phyloP scores from a whole-genome alignment of 306 rosid species.

The Cucumis melo region DNA sequence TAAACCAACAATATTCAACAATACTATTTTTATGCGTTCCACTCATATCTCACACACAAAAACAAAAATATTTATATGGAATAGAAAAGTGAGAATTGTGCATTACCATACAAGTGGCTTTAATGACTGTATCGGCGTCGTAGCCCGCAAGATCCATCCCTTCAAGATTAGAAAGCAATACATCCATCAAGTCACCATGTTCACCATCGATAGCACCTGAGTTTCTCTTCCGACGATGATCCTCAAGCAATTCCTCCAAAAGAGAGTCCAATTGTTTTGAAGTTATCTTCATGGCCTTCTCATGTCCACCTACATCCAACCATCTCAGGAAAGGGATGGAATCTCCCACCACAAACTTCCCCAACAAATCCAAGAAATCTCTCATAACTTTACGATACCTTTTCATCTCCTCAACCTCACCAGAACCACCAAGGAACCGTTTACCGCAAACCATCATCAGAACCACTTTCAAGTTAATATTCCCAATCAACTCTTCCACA shows the following conservation, averaged over 20 bases:
- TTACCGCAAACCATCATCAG: constrained; percentile 29
- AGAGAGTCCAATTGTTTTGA: constrained; percentile 19
- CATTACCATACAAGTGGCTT: constrained; percentile 33
- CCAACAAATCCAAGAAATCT: constrained; percentile 9
- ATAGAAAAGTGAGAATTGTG: not conserved
- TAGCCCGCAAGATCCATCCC: constrained; percentile 17
- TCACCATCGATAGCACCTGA: not conserved
- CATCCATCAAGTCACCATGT: constrained; percentile 28
- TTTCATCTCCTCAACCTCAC: not conserved
- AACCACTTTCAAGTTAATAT: constrained; percentile 25
- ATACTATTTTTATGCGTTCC: too few relatives aligned
- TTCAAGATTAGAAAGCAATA: constrained; percentile 12
- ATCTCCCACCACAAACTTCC: constrained; percentile 24
- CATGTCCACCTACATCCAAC: constrained; percentile 45
- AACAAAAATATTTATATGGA: not conserved
- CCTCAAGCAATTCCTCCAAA: constrained; percentile 25
- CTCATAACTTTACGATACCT: constrained; percentile 3
- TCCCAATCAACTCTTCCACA: constrained; percentile 25
- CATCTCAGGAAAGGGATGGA: constrained; percentile 27
- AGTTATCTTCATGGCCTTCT: constrained; percentile 15
- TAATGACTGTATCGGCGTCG: constrained; percentile 31
- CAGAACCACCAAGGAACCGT: not conserved
- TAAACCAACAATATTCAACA: not conserved
- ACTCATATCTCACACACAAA: too few relatives aligned
- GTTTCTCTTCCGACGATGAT: constrained; percentile 14